Evolutionary conservation across 148 eudicot genomes (phyloP).

Genomic region (Chenopodium formosanum): DNA sequence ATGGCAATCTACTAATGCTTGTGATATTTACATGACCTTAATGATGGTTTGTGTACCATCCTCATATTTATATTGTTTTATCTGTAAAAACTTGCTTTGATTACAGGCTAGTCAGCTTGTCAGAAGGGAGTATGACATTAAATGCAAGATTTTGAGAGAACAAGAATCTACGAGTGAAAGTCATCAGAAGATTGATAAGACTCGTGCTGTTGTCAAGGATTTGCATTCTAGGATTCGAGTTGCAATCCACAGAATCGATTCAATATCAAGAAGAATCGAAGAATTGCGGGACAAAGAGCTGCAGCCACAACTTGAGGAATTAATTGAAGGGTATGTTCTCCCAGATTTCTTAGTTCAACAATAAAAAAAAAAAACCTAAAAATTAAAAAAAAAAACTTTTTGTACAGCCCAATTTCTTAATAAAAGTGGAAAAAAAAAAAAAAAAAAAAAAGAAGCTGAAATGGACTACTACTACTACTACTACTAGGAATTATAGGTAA

Average conservation of each 20-base stretch:
- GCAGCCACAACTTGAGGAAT: constrained; percentile 96
- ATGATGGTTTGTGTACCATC: not conserved
- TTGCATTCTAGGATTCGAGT: constrained; percentile 87
- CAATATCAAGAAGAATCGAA: constrained; percentile 86
- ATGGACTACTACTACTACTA: too few relatives aligned
- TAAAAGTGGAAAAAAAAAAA: too few relatives aligned
- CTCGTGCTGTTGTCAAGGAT: constrained; percentile 90
- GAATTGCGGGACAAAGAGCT: constrained; percentile 81
- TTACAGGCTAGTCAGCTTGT: constrained; percentile 84
- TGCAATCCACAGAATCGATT: constrained; percentile 81
- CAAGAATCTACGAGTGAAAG: constrained; percentile 71
- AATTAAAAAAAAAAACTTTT: not conserved
- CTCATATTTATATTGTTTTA: not conserved
- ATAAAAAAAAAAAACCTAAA: not conserved
- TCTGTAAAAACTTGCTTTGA: constrained; percentile 1
- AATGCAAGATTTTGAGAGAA: constrained; percentile 69
- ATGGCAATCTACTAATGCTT: not conserved
- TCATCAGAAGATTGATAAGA: constrained; percentile 55
- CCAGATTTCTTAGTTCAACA: constrained; percentile 5
- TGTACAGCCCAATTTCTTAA: not conserved
- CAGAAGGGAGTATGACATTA: constrained; percentile 65
- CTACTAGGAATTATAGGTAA: too few relatives aligned
- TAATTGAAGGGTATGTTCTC: constrained; percentile 79
- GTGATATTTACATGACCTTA: not conserved
- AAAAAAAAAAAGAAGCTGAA: too few relatives aligned